phyloP scores from a whole-genome alignment of 805 yeast species.

The Tetrapisispora fleetii region DNA sequence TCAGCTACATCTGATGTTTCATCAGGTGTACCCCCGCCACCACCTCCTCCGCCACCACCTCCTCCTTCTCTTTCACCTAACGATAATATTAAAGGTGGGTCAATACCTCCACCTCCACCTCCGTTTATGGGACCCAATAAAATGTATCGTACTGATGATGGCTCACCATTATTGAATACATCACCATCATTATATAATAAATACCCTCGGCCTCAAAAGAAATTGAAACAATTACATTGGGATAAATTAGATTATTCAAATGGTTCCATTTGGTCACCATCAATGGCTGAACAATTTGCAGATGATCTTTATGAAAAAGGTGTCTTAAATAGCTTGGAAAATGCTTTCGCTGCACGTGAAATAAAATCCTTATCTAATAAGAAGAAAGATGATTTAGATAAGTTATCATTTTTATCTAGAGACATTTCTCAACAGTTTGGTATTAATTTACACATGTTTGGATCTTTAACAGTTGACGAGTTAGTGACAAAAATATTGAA shows the following conservation, averaged over 20 bases:
- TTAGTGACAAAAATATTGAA: conserved; percentile 60
- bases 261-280: conserved; percentile 76
- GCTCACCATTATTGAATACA: conserved; percentile 28
- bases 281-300: conserved; percentile 46
- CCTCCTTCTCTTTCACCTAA: conserved; percentile 31
- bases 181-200: conserved; percentile 34
- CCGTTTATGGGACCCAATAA: conserved; percentile 9
- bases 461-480: conserved; percentile 50
- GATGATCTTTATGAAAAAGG: conserved; percentile 67
- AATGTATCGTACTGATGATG: conserved; percentile 2
- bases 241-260: conserved; percentile 79
- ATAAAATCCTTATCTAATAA: conserved; percentile 39
- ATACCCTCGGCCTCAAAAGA: conserved; percentile 60
- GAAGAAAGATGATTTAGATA: conserved; percentile 40
- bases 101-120: conserved; percentile 30
- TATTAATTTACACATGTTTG: conserved; percentile 76
- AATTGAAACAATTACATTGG: conserved; percentile 94
- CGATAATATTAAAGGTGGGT: conserved; percentile 23
- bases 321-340: conserved; percentile 73
- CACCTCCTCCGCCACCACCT: conserved; percentile 28
- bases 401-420: conserved; percentile 62
- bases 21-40: conserved; percentile 20
- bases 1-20: conserved; percentile 12
- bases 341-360: conserved; percentile 78
- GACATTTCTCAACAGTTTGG: conserved; percentile 93